A percentile compares a stretch with the other conserved stretches of the same genome.
Evolutionary conservation across 108 stramenopile genomes (phyloP).

Genomic region (Conticribra guillardii): DNA sequence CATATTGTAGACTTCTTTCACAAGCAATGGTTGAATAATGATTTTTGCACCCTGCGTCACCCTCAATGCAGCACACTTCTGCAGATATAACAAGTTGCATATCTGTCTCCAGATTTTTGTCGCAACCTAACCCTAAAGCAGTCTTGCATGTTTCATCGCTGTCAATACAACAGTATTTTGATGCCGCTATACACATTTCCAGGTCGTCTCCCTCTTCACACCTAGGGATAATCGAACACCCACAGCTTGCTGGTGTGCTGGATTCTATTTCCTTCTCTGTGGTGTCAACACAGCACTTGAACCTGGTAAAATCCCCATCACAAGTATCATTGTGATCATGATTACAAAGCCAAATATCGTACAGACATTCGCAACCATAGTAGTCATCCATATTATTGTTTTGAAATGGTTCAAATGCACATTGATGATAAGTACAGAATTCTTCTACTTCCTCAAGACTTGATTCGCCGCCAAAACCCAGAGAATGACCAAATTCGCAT

Average conservation of each 20-base stretch:
- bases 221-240: background rate
- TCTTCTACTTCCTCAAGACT: background rate
- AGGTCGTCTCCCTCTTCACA: background rate
- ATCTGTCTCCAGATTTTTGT: too few relatives aligned
- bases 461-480: background rate
- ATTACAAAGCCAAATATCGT: background rate
- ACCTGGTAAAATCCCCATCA: background rate
- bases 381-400: background rate
- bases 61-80: too few relatives aligned
- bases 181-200: background rate
- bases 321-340: background rate
- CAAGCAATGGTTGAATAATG: background rate
- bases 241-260: background rate
- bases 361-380: background rate
- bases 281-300: too few relatives aligned
- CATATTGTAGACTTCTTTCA: background rate
- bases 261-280: too few relatives aligned
- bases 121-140: too few relatives aligned
- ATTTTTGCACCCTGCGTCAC: too few relatives aligned
- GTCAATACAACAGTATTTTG: background rate
- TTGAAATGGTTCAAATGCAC: background rate
- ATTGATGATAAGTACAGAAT: background rate
- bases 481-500: background rate
- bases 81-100: too few relatives aligned
- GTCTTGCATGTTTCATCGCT: background rate